Evolutionary conservation across 208 protist genomes (phyloP).

Genomic region (Acanthamoeba healyi): DNA sequence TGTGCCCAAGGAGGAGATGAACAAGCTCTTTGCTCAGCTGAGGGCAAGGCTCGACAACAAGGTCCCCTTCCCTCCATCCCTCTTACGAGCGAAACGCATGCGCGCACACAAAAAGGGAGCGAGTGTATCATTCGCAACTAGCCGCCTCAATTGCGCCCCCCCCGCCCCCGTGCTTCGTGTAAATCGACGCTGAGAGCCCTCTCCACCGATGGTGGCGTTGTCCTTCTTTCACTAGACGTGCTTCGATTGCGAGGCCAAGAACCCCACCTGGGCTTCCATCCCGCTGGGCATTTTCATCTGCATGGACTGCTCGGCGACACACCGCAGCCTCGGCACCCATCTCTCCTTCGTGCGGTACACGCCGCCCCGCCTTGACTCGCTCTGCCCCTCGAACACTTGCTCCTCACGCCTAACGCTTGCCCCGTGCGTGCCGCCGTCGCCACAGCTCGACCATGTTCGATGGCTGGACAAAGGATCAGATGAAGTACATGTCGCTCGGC

Average conservation of each 20-base stretch:
- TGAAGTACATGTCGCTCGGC: conserved; percentile 51
- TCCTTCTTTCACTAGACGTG: conserved; percentile 85
- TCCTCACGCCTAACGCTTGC: neutral
- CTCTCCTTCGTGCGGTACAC: conserved; percentile 96
- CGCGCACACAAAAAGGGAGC: too few relatives aligned
- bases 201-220: too few relatives aligned
- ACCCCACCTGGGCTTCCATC: conserved; percentile 96
- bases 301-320: conserved; percentile 96
- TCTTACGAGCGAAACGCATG: too few relatives aligned
- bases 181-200: too few relatives aligned
- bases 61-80: neutral
- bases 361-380: neutral
- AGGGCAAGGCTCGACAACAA: conserved; percentile 64
- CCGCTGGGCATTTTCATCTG: conserved; percentile 97
- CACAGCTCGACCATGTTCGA: conserved; percentile 53
- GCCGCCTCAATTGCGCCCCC: too few relatives aligned
- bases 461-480: conserved; percentile 49
- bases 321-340: conserved; percentile 96
- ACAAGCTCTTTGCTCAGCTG: conserved; percentile 46
- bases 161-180: too few relatives aligned
- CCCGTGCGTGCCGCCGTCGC: neutral
- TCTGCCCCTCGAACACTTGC: neutral
- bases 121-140: too few relatives aligned
- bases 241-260: conserved; percentile 97
- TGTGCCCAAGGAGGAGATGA: conserved; percentile 34